Percentiles rank a stretch among this genome's conserved stretches.
Conservation (phyloP, 768 basidiomycete genomes). For the Pholiota molesta region DNA sequence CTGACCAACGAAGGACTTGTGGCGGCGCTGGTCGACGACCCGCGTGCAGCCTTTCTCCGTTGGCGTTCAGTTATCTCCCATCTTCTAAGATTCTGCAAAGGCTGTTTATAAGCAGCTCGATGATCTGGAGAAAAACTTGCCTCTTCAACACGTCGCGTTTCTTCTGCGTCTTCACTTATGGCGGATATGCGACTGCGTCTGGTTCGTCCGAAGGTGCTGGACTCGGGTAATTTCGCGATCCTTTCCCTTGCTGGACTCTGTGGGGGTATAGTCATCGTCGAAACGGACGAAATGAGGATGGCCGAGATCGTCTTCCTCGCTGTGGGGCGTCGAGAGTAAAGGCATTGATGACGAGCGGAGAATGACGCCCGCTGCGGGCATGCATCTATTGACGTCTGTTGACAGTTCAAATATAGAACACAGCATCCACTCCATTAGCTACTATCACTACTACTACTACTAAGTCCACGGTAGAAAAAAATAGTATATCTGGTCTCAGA, state of each 20-base stretch:
- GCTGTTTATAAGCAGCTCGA: constrained; percentile 7
- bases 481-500: constrained; percentile 26
- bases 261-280: constrained; percentile 7
- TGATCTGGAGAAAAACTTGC: constrained; percentile 37
- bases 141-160: constrained; percentile 74
- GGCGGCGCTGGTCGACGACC: constrained; percentile 39
- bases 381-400: constrained; percentile 22
- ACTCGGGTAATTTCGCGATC: constrained; percentile 28
- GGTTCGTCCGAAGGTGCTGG: constrained; percentile 27
- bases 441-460: not conserved
- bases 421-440: not conserved
- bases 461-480: constrained; percentile 1
- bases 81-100: constrained; percentile 64
- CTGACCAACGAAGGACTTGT: constrained; percentile 51
- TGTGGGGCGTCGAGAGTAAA: constrained; percentile 35
- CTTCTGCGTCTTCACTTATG: constrained; percentile 67
- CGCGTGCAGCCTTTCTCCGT: constrained; percentile 72
- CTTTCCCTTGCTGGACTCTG: constrained; percentile 33
- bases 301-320: constrained; percentile 47
- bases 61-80: constrained; percentile 83
- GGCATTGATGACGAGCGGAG: constrained; percentile 8
- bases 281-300: constrained; percentile 15
- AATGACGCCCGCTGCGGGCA: not conserved
- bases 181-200: constrained; percentile 56
- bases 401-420: not conserved